phyloP scores from a whole-genome alignment of 2,329 filamentous ascomycete genomes.

The Fusarium sp. region DNA sequence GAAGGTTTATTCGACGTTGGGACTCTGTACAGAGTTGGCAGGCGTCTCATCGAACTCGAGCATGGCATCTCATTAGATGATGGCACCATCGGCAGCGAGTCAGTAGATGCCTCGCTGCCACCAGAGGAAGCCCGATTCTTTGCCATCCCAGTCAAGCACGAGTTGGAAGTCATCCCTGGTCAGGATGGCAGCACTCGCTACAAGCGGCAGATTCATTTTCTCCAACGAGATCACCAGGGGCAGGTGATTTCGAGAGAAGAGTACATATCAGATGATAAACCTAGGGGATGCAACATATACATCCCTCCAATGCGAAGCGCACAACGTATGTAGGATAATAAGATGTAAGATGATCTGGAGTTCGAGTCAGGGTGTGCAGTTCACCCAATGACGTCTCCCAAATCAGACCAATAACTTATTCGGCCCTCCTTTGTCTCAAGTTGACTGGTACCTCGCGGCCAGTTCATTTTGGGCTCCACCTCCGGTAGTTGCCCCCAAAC shows the following conservation, averaged over 20 bases:
- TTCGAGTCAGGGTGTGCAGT: not conserved
- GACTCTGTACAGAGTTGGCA: slow-evolving; percentile 16
- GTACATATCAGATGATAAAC: slow-evolving; percentile 7
- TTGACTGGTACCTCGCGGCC: not conserved
- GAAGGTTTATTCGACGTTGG: slow-evolving; percentile 18
- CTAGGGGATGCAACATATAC: not conserved
- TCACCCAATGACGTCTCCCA: not conserved
- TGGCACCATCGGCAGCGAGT: not conserved
- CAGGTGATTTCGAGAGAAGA: not conserved
- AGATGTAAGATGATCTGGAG: not conserved
- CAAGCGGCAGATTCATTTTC: slow-evolving; percentile 1
- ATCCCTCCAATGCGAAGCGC: slow-evolving; percentile 18
- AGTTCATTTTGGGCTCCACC: not conserved
- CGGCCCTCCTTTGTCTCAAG: not conserved
- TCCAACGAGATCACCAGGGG: not conserved
- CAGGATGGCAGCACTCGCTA: not conserved
- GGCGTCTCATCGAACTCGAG: slow-evolving; percentile 8
- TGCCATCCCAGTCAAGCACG: slow-evolving; percentile 3
- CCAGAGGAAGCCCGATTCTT: slow-evolving; percentile 4
- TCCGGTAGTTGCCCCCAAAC: not conserved
- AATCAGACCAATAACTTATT: not conserved
- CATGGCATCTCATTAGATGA: not conserved
- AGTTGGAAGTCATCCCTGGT: slow-evolving; percentile 1
- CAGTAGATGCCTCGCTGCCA: not conserved
- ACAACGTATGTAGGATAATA: not conserved